Evolutionary conservation across 495 filamentous ascomycete species (phyloP), one percentile per base, ranked within the genome.

Genomic region (Staphylotrichum longicolle): DNA sequence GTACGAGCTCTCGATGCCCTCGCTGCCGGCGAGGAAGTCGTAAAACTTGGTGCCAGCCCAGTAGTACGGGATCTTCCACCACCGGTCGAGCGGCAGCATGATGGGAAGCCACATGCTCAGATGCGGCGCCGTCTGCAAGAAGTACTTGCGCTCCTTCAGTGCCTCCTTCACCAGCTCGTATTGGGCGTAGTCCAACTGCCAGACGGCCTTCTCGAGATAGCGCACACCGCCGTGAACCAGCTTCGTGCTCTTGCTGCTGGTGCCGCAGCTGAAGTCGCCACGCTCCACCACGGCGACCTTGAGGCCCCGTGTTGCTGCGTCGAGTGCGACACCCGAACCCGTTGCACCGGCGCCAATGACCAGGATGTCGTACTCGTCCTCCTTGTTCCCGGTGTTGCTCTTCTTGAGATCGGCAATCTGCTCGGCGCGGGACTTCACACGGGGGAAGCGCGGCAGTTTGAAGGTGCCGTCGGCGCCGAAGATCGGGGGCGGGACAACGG

Each of bases 1-100:
- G 76, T 98, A 98, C 3, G 92, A 96, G 69, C 86, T 94, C 77
- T 98, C 94, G 65, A 98, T 95, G 58, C 93, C 96, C 77, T 98
- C 94, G 45, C 90, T 89, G 14, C 94, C 94, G 68, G 94, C 94
- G 58, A 98, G 80, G 65, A 94, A 85, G 78, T 98, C 94, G 76
- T 98, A 98, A 57, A 85, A 84, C 75, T 98, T 98, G 50, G 93
- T 96, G 57, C 94, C 94, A 6, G 84, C 88, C 93, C 93, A 98
- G 77, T 95, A 98, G 75, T 98, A 98, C 10, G 94, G 94, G 34
- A 88, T 90, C 74, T 98, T 93, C 91, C 91, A 97, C 94, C 92
- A 97, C 66, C 90, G 89, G 71, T 96, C 86, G 47, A 97, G 79
- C 1, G 94, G 94, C 61, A 98, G 84, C 94, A 98, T 98, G 65